Percentiles rank a stretch among this genome's conserved stretches.
Conservation (phyloP, 2,329 filamentous ascomycete species). For the Xylogone sp. region DNA sequence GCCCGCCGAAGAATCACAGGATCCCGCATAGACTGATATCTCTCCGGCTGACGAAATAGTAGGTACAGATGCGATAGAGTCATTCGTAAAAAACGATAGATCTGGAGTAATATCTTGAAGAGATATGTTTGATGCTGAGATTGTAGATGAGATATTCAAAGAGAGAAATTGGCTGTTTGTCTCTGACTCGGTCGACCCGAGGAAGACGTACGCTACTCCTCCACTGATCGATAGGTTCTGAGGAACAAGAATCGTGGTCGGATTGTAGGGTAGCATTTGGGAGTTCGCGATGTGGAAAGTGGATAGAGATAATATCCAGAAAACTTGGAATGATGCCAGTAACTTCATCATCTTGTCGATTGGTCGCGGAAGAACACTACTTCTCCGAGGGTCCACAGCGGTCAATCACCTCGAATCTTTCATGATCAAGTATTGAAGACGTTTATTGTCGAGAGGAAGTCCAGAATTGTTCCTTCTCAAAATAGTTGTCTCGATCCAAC, state of each 20-base stretch:
- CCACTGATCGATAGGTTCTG: conserved; percentile 42
- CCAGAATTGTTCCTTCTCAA: too few species aligned
- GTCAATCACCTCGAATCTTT: background rate
- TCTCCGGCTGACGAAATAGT: conserved; percentile 64
- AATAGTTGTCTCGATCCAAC: too few species aligned
- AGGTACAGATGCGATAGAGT: conserved; percentile 60
- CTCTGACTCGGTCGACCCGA: conserved; percentile 33
- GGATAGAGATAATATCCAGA: conserved; percentile 14
- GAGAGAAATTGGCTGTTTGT: conserved; percentile 48
- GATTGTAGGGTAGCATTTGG: conserved; percentile 67
- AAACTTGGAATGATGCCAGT: conserved; percentile 9
- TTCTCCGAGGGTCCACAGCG: background rate
- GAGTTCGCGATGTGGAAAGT: conserved; percentile 16
- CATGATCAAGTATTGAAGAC: background rate
- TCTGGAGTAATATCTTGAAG: conserved; percentile 48
- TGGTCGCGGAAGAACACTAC: conserved; percentile 7
- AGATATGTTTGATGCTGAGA: conserved; percentile 44
- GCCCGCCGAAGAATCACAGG: conserved; percentile 54
- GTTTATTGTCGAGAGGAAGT: too few species aligned
- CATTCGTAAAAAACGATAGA: conserved; percentile 59
- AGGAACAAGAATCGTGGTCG: conserved; percentile 65
- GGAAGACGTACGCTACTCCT: conserved; percentile 66
- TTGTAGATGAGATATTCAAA: conserved; percentile 58
- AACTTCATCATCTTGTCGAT: conserved; percentile 18
- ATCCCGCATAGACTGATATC: conserved; percentile 70